A percentile compares a stretch with the other conserved stretches of the same genome.
Evolutionary conservation across 192 early-diverging fungal species (phyloP).

Genomic region (Podila clonocystis): DNA sequence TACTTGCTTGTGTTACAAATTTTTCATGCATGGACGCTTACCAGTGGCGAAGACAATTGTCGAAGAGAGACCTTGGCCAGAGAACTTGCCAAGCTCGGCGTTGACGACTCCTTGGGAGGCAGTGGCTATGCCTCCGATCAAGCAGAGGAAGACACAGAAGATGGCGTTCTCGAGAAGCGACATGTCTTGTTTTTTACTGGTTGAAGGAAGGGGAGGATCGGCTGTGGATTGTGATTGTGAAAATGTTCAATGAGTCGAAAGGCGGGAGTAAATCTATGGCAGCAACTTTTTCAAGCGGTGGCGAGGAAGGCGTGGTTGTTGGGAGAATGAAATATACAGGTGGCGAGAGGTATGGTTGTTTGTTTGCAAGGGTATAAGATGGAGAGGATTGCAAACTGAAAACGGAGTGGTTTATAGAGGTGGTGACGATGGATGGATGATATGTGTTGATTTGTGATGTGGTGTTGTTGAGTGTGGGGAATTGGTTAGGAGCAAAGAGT

Average conservation of each 20-base stretch:
- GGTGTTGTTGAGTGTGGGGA: neutral
- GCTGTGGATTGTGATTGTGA: slow-evolving; percentile 23
- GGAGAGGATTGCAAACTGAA: slow-evolving; percentile 18
- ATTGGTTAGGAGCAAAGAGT: neutral
- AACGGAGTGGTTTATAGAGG: slow-evolving; percentile 23
- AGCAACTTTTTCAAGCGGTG: no score
- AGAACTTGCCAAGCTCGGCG: slow-evolving; percentile 26
- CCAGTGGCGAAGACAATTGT: slow-evolving; percentile 27
- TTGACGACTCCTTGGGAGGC: slow-evolving; percentile 48
- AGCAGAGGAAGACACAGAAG: slow-evolving; percentile 39
- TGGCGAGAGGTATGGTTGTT: no score
- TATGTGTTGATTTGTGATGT: neutral
- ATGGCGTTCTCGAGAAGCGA: slow-evolving; percentile 45
- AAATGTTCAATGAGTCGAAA: neutral
- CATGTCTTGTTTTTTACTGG: slow-evolving; percentile 15
- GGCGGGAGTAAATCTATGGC: neutral
- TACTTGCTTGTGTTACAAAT: neutral
- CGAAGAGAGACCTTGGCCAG: slow-evolving; percentile 47
- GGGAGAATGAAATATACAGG: no score
- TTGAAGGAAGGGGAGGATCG: slow-evolving; percentile 36
- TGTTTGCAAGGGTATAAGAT: slow-evolving; percentile 1
- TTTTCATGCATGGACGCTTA: neutral
- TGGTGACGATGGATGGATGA: neutral
- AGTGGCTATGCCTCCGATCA: slow-evolving; percentile 43
- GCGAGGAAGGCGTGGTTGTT: no score